Evolutionary conservation across 2,329 filamentous ascomycete species (phyloP).

Genomic region (Hymenoscyphus occultus): DNA sequence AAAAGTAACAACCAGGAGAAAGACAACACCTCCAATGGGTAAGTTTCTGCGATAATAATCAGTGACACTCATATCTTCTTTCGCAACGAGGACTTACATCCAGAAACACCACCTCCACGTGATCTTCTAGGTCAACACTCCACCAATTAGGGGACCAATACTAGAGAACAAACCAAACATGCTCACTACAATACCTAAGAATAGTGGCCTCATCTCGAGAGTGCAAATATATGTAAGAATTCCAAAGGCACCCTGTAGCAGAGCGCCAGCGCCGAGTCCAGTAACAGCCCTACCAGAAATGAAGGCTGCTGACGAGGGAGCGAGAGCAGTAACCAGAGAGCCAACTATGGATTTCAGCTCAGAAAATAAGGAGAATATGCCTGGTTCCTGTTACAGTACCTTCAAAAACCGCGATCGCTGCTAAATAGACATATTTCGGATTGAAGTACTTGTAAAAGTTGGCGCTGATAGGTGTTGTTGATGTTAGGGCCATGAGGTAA

Average conservation of each 20-base stretch:
- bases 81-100: constrained; percentile 34
- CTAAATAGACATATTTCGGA: constrained; percentile 26
- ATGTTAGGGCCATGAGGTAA: constrained; percentile 41
- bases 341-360: constrained; percentile 35
- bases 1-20: constrained; percentile 14
- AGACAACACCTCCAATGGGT: constrained; percentile 30
- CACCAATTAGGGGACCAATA: constrained; percentile 57
- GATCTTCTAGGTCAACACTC: constrained; percentile 53
- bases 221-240: constrained; percentile 46
- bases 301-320: constrained; percentile 42
- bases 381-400: background rate
- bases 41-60: constrained; percentile 37
- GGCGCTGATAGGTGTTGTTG: constrained; percentile 16
- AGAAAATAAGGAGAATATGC: background rate
- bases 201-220: constrained; percentile 11
- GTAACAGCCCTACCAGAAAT: constrained; percentile 48
- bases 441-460: constrained; percentile 28
- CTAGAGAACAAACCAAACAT: constrained; percentile 10
- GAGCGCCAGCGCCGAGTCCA: constrained; percentile 48
- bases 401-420: constrained; percentile 18
- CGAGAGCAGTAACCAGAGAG: constrained; percentile 46
- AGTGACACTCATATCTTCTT: background rate
- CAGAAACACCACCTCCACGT: constrained; percentile 37
- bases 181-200: constrained; percentile 14
- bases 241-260: constrained; percentile 48